Evolutionary conservation across 2,329 filamentous ascomycete species (phyloP), one percentile per base, ranked within the genome.

Genomic region (Epichloe bromicola): DNA sequence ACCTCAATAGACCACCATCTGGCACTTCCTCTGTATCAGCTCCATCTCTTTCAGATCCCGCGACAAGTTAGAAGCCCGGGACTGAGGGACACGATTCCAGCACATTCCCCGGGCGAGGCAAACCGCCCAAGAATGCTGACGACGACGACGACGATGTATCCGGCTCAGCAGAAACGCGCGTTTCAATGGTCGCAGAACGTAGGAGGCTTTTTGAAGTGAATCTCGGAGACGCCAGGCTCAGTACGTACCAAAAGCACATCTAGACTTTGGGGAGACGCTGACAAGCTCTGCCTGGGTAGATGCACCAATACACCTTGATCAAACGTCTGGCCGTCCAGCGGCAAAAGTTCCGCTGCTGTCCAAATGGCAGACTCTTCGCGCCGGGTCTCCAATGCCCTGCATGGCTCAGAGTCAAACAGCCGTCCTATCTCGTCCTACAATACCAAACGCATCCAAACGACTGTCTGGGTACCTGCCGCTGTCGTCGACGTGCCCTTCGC

Each of bases 121-220:
- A 26, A 12, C 3, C 19, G 20, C 14, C 3, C 34, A 38, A 26
- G 34, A 34, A 38, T 14, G 19, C 38, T 3, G 44, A 30, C 10
- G 30, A 26, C 23, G 20, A 23, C 20, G 20, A 20, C 20, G 20
- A 20, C 20, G 26, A 26, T 6, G 44, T 17, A 38, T 23, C 17
- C 19, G 19, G 23, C 34, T 7, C 36, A 15, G 38, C 17, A 26
- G 47, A 49, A 36, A 26, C 17, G 4, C 17, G 17, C 19, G 14
- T 34, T 23, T 61, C 57, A 8, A 46, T 56, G 12, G 59, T 62
- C n/a, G 59, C 59, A 14, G 59, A 61, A 46, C 56, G 54, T 42
- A 53, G 55, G 41, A 58, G 46, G 20, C 37, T 61, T 10, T 61
- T 62, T 42, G 60, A 62, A 42, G 43, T 30, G 11, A 48, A 45